Evolutionary conservation across 192 early-diverging fungal species (phyloP), one percentile per base, ranked within the genome.

Genomic region (Dissophora globulifera): DNA sequence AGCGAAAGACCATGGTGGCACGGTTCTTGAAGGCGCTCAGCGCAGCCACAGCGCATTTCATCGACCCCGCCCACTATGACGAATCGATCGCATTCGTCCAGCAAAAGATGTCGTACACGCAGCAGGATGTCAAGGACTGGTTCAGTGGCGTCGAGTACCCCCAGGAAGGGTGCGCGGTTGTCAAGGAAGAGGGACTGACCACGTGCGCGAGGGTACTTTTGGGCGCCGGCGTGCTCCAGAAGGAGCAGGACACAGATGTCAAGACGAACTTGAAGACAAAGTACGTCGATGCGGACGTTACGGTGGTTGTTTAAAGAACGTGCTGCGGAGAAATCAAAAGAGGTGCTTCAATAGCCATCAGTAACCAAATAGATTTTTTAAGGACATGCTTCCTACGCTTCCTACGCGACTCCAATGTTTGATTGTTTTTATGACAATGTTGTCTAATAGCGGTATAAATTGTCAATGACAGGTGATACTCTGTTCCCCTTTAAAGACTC

Each of bases 61-160:
- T 84, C 16, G 78, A 71, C 5, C 63, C 72, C 0, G 69, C 78
- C 35, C 74, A 78, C 27, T 82, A 80, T 10, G 74, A 81, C 23
- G 70, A 57, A 17, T 88, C 86, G 8, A 62, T 86, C 26, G 16
- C 75, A 16, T 82, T 79, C 51, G 82, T 92, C 2, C 67, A 80
- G 30, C 48, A 81, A 17, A 71, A 81, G 55, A 83, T 90, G 58
- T 78, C 84, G 8, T 84, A 90, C 32, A 66, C 59, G 11, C 69
- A 71, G 40, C 78, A 79, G 27, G 88, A 92, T 82, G 89, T 92
- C 6, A 65, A 83, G 55, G 62, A 81, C 22, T 92, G 90, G 90
- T 92, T 92, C 70, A 78, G 79, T 58, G 84, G 81, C 1, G 88
- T 92, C 1, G 55, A 58, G 19, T 92, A 88, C 76, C 78, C 87